phyloP scores from a whole-genome alignment of 805 yeast genomes.

The Barnettozyma wickerhamii region DNA sequence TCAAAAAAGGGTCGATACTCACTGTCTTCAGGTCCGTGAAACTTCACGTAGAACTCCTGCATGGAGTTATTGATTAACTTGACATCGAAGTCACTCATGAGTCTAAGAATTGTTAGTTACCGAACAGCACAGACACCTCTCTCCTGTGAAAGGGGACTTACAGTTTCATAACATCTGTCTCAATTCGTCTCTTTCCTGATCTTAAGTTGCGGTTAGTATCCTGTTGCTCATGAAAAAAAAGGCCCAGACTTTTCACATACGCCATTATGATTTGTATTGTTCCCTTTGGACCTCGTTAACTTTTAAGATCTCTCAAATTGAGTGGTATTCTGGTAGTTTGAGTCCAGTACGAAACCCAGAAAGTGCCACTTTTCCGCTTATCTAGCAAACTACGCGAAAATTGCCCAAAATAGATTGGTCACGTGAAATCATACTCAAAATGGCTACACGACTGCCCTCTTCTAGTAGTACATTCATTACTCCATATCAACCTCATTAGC shows the following conservation, averaged over 20 bases:
- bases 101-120: conserved; percentile 26
- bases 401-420: no score
- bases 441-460: no score
- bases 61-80: conserved; percentile 73
- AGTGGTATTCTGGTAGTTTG: no score
- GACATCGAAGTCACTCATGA: conserved; percentile 93
- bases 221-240: background rate
- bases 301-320: no score
- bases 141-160: conserved; percentile 32
- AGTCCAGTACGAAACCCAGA: no score
- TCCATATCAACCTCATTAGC: conserved; percentile 4
- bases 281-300: no score
- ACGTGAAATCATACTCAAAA: no score
- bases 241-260: background rate
- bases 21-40: conserved; percentile 77
- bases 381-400: background rate
- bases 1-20: conserved; percentile 16
- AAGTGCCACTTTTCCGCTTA: background rate
- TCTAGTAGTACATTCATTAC: no score
- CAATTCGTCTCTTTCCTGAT: conserved; percentile 50
- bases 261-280: no score
- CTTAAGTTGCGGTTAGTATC: conserved; percentile 5
- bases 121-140: background rate
- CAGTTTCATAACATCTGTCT: conserved; percentile 94
- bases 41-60: conserved; percentile 83